These are phyloP conservation scores for Sorghum bicolor DNA, from an alignment of 176 grass and related monocot genomes.

Conservation along the genomic window DNA sequence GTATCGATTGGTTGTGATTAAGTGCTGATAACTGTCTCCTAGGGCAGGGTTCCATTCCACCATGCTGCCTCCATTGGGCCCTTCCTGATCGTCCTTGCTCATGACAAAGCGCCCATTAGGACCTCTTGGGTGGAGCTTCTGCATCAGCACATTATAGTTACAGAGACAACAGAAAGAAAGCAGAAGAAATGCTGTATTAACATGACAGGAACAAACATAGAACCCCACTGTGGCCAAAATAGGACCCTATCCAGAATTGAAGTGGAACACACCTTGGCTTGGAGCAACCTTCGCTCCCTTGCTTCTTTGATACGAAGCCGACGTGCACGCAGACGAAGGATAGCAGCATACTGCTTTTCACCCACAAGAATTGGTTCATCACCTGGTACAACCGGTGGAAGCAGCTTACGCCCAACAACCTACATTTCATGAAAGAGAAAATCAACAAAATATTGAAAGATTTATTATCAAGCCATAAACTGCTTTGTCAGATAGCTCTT, in stretches of 20 bases:
- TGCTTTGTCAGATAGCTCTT: constrained; percentile 5
- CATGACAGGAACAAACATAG: neutral
- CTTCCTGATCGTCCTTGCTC: neutral
- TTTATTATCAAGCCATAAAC: neutral
- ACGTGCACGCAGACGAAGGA: constrained; percentile 38
- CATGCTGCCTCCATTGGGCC: neutral
- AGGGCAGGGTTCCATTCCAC: neutral
- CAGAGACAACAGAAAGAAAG: neutral
- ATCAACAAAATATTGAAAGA: neutral
- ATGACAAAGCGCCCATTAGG: neutral
- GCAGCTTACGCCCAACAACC: constrained; percentile 34
- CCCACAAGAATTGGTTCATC: constrained; percentile 48
- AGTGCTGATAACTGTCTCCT: too few relatives aligned
- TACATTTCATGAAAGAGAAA: constrained; percentile 26
- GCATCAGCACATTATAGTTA: constrained; percentile 11
- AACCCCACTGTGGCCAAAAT: neutral
- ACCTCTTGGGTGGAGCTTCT: neutral
- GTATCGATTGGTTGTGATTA: too few relatives aligned
- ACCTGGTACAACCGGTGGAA: constrained; percentile 32
- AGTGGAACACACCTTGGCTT: constrained; percentile 42
- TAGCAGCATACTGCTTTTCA: constrained; percentile 56
- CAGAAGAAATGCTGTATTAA: neutral
- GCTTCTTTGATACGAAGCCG: constrained; percentile 42
- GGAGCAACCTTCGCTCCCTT: constrained; percentile 12
- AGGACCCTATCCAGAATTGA: neutral